Conservation (phyloP, 2,329 filamentous ascomycete species). For the Sarocladium oryzae region DNA sequence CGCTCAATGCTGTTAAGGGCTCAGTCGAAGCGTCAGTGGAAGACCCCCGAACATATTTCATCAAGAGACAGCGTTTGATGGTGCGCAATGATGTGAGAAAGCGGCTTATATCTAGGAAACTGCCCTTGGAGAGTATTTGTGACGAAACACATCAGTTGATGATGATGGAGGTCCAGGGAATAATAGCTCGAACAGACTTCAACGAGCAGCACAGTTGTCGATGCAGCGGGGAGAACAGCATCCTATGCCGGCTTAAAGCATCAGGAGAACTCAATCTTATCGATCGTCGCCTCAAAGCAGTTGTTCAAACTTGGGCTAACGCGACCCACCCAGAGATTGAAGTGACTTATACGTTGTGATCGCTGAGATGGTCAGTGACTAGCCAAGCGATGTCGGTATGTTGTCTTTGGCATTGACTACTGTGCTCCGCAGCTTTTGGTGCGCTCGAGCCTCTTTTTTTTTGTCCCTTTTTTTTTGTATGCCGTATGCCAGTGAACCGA, state of each 20-base stretch:
- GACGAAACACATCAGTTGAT: not conserved
- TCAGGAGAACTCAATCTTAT: not conserved
- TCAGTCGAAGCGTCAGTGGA: not conserved
- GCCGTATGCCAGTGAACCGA: no score
- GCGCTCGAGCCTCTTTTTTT: not conserved
- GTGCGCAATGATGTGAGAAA: not conserved
- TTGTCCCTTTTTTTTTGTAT: no score
- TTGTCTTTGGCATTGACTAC: no score
- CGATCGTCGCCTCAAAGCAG: not conserved
- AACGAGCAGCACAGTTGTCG: not conserved
- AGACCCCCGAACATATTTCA: not conserved
- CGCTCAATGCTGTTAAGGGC: not conserved
- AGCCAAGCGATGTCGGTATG: no score
- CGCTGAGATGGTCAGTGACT: not conserved
- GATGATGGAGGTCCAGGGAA: not conserved
- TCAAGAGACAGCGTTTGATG: not conserved
- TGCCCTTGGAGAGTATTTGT: conserved; percentile 6
- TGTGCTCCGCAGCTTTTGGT: not conserved
- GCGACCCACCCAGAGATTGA: not conserved
- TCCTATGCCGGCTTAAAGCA: not conserved
- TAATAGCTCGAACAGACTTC: no score
- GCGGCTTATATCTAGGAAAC: not conserved
- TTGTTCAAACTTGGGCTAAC: not conserved
- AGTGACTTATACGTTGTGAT: not conserved
- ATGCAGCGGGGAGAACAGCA: not conserved